Base-by-base conservation (phyloP, 2,329 filamentous ascomycete genomes). In the Cercospora sp. region DNA sequence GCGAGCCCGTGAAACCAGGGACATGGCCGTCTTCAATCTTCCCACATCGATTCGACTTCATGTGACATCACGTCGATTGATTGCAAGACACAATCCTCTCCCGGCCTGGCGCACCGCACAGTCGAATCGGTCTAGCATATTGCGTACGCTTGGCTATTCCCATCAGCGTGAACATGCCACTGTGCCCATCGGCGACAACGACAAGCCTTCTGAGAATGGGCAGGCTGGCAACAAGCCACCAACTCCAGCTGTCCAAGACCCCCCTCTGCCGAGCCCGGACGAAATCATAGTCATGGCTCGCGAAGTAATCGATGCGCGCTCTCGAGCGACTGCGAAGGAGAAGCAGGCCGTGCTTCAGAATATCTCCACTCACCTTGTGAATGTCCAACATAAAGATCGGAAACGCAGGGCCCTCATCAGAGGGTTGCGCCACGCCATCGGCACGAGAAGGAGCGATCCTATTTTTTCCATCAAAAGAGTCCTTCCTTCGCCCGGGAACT, bases 1-100 rank as follows among this genome's bases (percentile, higher is more conserved):
- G 31, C 31, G 18, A 26, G 30, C 58, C 13, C n/a, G 58, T 20
- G 40, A 23, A 36, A 10, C 30, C 23, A 23, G 26, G 28, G 61
- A 23, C 10, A 63, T 63, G 61, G 60, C 65, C 57, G 51, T 67
- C 42, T 59, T 69, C 62, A 36, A 53, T 20, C 59, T 69, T 42
- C 64, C 67, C 12, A 48, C 67, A 6, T 33, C 55, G 13, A 13
- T 65, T 42, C 68, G 68, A 51, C 18, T 55, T 31, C 68, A 69
- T 26, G 30, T 69, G 40, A 57, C 60, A 48, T 55, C 65, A 9
- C 6, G 60, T 28, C 30, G 20, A 5, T 13, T 59, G 36, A 20
- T 51, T 20, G 26, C 63, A 3, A 36, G 26, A 23, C 48, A 13
- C 6, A 12, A 12, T 30, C 20, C 5, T 28, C 9, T 60, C 4